phyloP scores from a whole-genome alignment of 2,329 filamentous ascomycete genomes.

The Xylaria sp. region DNA sequence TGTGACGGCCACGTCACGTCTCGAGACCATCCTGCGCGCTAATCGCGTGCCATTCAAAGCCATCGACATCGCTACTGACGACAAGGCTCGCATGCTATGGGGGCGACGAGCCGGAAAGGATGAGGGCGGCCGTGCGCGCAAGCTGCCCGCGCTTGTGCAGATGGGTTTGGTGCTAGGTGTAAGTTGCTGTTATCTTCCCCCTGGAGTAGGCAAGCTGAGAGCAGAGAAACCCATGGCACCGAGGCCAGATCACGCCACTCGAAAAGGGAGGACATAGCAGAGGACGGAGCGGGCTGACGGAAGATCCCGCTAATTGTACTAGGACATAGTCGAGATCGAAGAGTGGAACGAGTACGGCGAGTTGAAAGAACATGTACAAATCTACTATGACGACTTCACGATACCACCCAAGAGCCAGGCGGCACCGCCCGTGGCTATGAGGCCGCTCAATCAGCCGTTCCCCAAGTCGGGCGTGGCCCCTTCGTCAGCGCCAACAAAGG shows the following conservation, averaged over 20 bases:
- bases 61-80: conserved; percentile 88
- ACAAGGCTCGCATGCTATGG: conserved; percentile 88
- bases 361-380: conserved; percentile 81
- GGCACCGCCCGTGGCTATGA: conserved; percentile 48
- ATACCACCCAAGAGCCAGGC: conserved; percentile 62
- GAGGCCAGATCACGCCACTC: too few species aligned
- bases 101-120: conserved; percentile 80
- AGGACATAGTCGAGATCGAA: conserved; percentile 94
- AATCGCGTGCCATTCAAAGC: conserved; percentile 95
- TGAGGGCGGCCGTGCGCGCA: conserved; percentile 65
- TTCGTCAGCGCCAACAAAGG: conserved; percentile 43
- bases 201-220: neutral
- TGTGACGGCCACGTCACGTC: conserved; percentile 90
- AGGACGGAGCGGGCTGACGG: conserved; percentile 12
- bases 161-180: conserved; percentile 85
- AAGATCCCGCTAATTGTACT: neutral
- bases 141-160: conserved; percentile 88
- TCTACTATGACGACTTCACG: conserved; percentile 68
- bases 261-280: neutral
- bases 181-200: conserved; percentile 49
- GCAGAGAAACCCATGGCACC: neutral
- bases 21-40: conserved; percentile 94
- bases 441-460: conserved; percentile 37
- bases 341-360: conserved; percentile 99
- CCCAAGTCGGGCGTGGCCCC: conserved; percentile 44